Conservation (phyloP, 805 yeast species). For the Candida bentonensis region DNA sequence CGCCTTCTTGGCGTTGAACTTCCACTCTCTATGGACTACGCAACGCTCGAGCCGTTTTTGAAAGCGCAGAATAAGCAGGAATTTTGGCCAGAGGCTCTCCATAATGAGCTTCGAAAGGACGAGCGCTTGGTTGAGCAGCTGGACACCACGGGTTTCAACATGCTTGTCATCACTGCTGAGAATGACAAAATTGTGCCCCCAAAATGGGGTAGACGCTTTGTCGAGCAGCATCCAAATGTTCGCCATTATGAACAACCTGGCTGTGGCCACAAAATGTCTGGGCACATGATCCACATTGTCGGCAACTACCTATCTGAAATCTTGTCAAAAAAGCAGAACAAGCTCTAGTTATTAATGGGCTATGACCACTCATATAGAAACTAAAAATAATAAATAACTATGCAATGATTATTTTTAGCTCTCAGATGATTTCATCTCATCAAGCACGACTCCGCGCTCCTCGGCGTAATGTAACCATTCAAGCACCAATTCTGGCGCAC, state of each 20-base stretch:
- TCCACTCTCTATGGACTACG: neutral
- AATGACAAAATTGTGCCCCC: neutral
- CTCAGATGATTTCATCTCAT: neutral
- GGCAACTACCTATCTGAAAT: neutral
- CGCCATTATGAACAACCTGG: neutral
- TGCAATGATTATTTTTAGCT: no score
- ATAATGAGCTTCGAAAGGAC: neutral
- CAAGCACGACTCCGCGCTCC: neutral
- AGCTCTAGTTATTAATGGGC: no score
- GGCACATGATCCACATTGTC: neutral
- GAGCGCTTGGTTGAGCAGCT: neutral
- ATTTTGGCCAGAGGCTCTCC: neutral
- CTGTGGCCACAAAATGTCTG: neutral
- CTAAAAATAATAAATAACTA: no score
- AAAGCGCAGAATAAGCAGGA: neutral
- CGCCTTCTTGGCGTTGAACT: neutral
- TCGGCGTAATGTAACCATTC: conserved; percentile 5
- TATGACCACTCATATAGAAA: no score
- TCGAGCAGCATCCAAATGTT: neutral
- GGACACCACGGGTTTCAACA: neutral
- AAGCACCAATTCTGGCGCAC: conserved; percentile 1
- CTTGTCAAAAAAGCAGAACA: neutral
- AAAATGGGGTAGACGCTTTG: neutral
- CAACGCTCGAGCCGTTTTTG: neutral
- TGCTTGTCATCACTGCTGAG: neutral